Base-by-base conservation (phyloP, 352 stramenopile species). In the Phytopythium sindhum region DNA sequence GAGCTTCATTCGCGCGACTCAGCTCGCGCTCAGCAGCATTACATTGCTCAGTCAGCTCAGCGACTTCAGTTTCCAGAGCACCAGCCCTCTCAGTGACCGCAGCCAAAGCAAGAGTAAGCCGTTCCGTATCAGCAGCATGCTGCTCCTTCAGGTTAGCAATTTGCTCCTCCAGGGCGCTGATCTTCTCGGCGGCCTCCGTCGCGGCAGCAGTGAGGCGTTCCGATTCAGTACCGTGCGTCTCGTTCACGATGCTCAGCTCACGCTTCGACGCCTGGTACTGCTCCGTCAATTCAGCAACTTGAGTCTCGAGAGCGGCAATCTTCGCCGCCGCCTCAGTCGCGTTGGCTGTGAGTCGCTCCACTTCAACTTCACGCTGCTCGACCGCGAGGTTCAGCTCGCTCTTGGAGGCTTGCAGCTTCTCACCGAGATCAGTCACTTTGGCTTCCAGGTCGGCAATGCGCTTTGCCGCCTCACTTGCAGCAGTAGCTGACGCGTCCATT, bases 21-120 rank as follows among this genome's bases (percentile, higher is more conserved):
- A 60, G 54, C 54, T 60, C 54, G 78, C 10, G 11, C 33, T 60
- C 35, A 7, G 51, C 65, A 1, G 60, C 61, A 15, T 68, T 61
- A 0, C 42, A 66, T 24, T 37, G 29, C 29, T 33, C 33, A 4
- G 23, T 21, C 15, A 82, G 68, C 11, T 63, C 65, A 2, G 51
- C 55, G 12, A 80, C 39, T 24, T 77, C 64, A 17, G 65, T 42
- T 33, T 76, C 69, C 3, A 77, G 53, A n/a, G 39, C 23, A 17
- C 64, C 63, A 1, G 73, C 63, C 11, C 72, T 42, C 17, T 45
- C 39, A n/a, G 39, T 45, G 39, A 15, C 39, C 39, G 12, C 39
- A 45, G 12, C 12, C 1, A 4, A 12, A 9, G 39, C 17, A 45
- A 45, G 39, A 23, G 39, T 8, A 17, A 45, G 39, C n/a, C n/a